A percentile compares a stretch with the other conserved stretches of the same genome.
Evolutionary conservation across 306 rosid genomes (phyloP).

Genomic region (Mimosa bimucronata): DNA sequence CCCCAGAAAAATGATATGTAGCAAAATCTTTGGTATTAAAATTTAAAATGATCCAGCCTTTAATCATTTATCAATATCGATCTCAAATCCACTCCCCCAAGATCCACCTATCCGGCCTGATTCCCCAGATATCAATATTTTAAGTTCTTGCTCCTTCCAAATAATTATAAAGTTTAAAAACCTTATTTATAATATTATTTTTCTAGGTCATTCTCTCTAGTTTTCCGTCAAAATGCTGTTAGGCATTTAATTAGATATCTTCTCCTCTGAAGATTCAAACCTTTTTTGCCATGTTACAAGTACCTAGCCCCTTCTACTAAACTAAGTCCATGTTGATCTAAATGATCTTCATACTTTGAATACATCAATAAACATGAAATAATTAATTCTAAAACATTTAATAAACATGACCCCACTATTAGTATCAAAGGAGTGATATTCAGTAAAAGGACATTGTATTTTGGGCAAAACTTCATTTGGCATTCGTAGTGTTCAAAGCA

Average conservation of each 20-base stretch:
- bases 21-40: too few relatives aligned
- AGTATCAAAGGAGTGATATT: too few relatives aligned
- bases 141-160: background rate
- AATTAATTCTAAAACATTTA: background rate
- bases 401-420: background rate
- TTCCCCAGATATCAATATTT: conserved; percentile 4
- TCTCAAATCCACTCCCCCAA: conserved; percentile 16
- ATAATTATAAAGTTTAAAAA: too few relatives aligned
- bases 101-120: conserved; percentile 31
- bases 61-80: conserved; percentile 1
- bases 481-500: background rate
- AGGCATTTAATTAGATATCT: too few relatives aligned
- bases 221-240: too few relatives aligned
- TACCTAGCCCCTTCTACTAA: too few relatives aligned
- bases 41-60: background rate
- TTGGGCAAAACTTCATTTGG: background rate
- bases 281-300: too few relatives aligned
- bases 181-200: too few relatives aligned
- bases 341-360: background rate
- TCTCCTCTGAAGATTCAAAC: too few relatives aligned
- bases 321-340: too few relatives aligned
- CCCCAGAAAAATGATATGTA: background rate
- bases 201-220: too few relatives aligned
- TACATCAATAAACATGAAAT: background rate
- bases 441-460: background rate